A percentile compares a stretch with the other conserved stretches of the same genome.
Evolutionary conservation across 306 rosid genomes (phyloP).

Genomic region (Alnus glutinosa): DNA sequence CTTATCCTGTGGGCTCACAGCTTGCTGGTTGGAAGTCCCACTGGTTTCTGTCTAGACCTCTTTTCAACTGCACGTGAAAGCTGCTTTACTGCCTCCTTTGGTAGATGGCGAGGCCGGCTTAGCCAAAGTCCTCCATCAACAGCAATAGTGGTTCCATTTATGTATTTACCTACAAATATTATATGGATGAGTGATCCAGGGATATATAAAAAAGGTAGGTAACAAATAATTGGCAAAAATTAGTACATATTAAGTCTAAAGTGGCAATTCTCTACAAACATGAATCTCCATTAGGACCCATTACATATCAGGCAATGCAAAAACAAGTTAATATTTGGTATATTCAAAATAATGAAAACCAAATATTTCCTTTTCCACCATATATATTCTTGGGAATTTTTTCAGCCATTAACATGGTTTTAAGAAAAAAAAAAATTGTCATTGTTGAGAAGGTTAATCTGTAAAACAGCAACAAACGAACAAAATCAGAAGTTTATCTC

Average conservation of each 20-base stretch:
- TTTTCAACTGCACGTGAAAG: constrained; percentile 78
- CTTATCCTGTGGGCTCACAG: constrained; percentile 36
- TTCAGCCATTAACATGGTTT: neutral
- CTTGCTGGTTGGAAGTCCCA: constrained; percentile 80
- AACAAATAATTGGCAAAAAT: neutral
- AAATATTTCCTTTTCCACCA: neutral
- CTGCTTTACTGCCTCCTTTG: constrained; percentile 76
- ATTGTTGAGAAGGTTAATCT: neutral
- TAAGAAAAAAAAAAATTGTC: neutral
- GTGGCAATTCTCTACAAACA: too few species aligned
- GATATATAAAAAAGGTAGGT: neutral
- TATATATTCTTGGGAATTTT: neutral
- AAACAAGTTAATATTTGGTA: neutral
- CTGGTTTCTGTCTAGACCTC: constrained; percentile 59
- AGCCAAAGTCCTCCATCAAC: constrained; percentile 95
- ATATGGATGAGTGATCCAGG: constrained; percentile 8
- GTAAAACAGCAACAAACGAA: neutral
- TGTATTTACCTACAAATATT: constrained; percentile 67
- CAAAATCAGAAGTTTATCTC: neutral
- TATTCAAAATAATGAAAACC: neutral
- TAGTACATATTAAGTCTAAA: too few species aligned
- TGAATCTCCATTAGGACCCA: neutral
- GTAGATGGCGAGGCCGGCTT: constrained; percentile 77
- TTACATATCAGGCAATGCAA: neutral
- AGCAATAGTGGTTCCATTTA: constrained; percentile 64